A percentile compares a stretch with the other conserved stretches of the same genome.
These are phyloP conservation scores for Cardiospermum halicacabum DNA, from an alignment of 345 rosid species.

Conservation along the genomic window DNA sequence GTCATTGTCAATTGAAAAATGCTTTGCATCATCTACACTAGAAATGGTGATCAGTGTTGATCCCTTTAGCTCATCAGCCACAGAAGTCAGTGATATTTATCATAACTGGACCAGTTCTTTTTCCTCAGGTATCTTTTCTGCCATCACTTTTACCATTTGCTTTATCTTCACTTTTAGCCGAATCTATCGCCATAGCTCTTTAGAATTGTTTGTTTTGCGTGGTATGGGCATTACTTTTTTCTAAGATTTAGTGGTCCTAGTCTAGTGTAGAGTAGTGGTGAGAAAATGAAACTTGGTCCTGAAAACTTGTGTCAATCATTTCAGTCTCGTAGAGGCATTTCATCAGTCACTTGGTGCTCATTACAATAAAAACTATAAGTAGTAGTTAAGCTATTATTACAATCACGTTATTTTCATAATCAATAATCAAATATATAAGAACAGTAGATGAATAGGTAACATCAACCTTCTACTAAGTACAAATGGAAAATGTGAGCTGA, in stretches of 20 bases:
- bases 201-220: neutral
- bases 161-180: neutral
- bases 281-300: neutral
- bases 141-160: neutral
- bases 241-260: neutral
- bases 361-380: neutral
- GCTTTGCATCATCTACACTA: neutral
- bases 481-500: conserved; percentile 8
- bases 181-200: neutral
- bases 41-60: neutral
- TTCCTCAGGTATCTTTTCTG: neutral
- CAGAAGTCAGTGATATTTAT: neutral
- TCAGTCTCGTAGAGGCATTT: neutral
- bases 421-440: conserved; percentile 20
- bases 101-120: neutral
- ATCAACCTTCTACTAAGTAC: conserved; percentile 11
- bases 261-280: neutral
- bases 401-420: conserved; percentile 11
- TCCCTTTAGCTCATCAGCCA: too few relatives aligned
- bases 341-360: conserved; percentile 10
- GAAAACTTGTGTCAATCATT: neutral
- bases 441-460: conserved; percentile 13
- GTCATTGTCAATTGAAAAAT: neutral
- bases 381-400: conserved; percentile 12
- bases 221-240: too few relatives aligned